These are phyloP conservation scores for Eucalyptus tenuipes DNA, from an alignment of 345 rosid genomes.

Conservation along the genomic window DNA sequence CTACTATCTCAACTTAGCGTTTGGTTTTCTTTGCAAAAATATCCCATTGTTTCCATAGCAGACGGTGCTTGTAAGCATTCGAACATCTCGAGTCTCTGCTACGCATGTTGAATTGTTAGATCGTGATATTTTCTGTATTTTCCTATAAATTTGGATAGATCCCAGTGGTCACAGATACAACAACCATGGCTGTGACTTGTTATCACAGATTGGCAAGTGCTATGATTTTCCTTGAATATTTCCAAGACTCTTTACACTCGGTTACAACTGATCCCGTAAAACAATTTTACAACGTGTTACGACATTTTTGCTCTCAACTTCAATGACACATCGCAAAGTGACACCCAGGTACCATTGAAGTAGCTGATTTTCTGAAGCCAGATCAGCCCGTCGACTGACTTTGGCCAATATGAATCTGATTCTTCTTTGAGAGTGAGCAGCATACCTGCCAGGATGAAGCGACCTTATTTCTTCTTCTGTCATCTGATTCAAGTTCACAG, in stretches of 20 bases:
- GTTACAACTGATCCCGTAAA: accelerated
- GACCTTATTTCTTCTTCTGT: background rate
- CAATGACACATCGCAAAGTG: no score
- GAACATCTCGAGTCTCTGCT: constrained; percentile 47
- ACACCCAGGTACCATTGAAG: background rate
- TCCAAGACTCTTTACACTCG: background rate
- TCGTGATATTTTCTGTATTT: no score
- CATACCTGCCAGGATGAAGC: background rate
- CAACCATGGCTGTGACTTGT: no score
- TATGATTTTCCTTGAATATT: no score
- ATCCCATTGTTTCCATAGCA: background rate
- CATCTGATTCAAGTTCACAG: constrained; percentile 14
- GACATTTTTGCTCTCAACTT: no score
- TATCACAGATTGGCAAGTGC: no score
- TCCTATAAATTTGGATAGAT: no score
- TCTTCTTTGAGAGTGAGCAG: background rate
- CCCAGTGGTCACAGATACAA: no score
- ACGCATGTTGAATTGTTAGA: constrained; percentile 23
- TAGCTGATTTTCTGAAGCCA: background rate
- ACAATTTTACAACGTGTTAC: background rate
- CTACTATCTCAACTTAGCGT: background rate
- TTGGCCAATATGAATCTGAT: background rate
- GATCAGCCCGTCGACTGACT: background rate
- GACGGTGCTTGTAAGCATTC: background rate
- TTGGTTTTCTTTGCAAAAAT: background rate